phyloP scores from a whole-genome alignment of 2,329 filamentous ascomycete species.

The Aspergillus sp. region DNA sequence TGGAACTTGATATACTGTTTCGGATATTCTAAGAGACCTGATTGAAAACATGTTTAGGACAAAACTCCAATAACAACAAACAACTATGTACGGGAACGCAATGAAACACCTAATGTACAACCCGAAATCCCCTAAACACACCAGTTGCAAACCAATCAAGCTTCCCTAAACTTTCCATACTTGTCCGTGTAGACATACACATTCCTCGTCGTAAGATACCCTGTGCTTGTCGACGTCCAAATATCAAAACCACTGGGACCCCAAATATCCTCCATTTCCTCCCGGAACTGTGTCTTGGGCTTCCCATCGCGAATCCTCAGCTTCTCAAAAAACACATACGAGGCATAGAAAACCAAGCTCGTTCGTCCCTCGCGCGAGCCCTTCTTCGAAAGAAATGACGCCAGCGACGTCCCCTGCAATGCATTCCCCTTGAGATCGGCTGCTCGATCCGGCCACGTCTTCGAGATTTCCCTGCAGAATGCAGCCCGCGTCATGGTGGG shows the following conservation, averaged over 20 bases:
- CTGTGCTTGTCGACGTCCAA: not conserved
- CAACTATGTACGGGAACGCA: too few species aligned
- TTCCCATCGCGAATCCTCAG: constrained; percentile 52
- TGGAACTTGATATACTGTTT: not conserved
- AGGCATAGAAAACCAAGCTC: constrained; percentile 52
- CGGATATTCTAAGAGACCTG: too few species aligned
- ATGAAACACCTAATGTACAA: not conserved
- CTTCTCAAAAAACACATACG: constrained; percentile 63
- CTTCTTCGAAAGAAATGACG: constrained; percentile 52
- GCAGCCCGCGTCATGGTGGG: constrained; percentile 52
- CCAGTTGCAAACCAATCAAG: not conserved
- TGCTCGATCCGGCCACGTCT: constrained; percentile 40
- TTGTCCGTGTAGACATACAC: not conserved
- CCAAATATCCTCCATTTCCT: constrained; percentile 52
- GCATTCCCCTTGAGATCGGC: constrained; percentile 38
- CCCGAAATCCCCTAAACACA: not conserved
- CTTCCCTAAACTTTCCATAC: constrained; percentile 8
- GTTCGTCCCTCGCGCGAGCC: constrained; percentile 52
- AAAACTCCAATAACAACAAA: too few species aligned
- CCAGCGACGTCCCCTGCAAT: constrained; percentile 37
- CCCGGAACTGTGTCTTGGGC: constrained; percentile 52
- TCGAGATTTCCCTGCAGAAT: constrained; percentile 52
- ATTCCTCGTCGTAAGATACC: not conserved
- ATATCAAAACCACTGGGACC: constrained; percentile 11
- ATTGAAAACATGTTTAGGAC: too few species aligned